Evolutionary conservation across 2,329 filamentous ascomycete genomes (phyloP), one percentile per base, ranked within the genome.

Genomic region (Xylaria hypoxylon): DNA sequence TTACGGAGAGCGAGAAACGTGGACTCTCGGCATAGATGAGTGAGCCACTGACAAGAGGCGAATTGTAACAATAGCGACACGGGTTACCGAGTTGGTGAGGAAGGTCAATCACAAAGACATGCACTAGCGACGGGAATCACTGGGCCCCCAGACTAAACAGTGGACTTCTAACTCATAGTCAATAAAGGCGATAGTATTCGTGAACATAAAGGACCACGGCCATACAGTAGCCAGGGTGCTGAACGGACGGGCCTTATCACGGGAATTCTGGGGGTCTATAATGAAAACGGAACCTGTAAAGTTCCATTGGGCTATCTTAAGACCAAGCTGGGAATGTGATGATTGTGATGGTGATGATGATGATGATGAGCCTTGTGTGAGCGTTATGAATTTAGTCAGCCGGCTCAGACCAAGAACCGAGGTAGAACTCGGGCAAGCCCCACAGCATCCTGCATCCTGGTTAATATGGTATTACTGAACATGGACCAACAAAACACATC

Each of bases 1-100:
- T 95, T 75, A 96, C 93, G 5, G 95, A 98, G 80, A 92, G 91
- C 75, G 95, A 97, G 85, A 97, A 96, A 83, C 85, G 94, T 69
- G 94, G 94, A 1, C 83, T 97, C 67, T 91, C 91, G 22, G 87
- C 89, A 56, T 93, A 83, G 61, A 15, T 10, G 24, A 33, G 13
- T 31, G 11, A 50, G 38, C 28, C 13, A 33, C 24, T 4, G 11
- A 45, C 24, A n/a, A 31, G 26, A 44, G 31, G 35, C 17, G 40
- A 53, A 50, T 33, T 62, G 58, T 65, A 68, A 65, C 15, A 60
- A 28, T 53, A 60, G 48, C 51, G 56, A 47, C 44, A 24, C 3
- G 44, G 33, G 28, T 10, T 31, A n/a, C 24, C 26, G 35, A 56
- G 58, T 31, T 26, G 57, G 10, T 26, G 56, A 40, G 10, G 10